Evolutionary conservation across 257 asterid genomes (phyloP).

Genomic region (Ilex asprella): DNA sequence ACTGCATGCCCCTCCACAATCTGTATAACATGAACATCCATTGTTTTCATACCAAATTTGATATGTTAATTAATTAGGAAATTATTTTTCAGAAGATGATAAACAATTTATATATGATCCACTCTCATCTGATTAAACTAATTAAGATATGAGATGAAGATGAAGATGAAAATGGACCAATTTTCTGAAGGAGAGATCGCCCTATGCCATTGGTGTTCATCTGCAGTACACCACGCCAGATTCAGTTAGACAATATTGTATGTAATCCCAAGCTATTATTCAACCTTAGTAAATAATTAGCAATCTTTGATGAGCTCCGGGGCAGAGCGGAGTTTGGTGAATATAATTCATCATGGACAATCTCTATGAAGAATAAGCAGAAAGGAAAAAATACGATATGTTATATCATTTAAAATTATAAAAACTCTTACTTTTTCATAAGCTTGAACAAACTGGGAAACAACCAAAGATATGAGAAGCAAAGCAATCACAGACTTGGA

Average conservation of each 20-base stretch:
- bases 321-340: no score
- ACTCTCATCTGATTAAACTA: neutral
- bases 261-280: no score
- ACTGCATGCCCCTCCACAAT: neutral
- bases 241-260: neutral
- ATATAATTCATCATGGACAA: no score
- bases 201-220: neutral
- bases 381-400: neutral
- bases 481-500: slow-evolving; percentile 18
- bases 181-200: slow-evolving; percentile 10
- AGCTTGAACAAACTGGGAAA: slow-evolving; percentile 18
- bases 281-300: no score
- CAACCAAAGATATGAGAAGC: slow-evolving; percentile 17
- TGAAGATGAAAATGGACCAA: slow-evolving; percentile 1
- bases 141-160: neutral
- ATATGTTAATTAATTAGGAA: neutral
- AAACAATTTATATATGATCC: neutral
- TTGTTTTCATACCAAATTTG: no score
- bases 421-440: slow-evolving; percentile 17
- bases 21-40: neutral
- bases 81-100: neutral
- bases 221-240: neutral
- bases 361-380: neutral
- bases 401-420: neutral
- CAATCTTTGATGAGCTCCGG: no score